These are phyloP conservation scores for Sungouiozyma intestinalis DNA, from an alignment of 805 yeast genomes.

Conservation along the genomic window DNA sequence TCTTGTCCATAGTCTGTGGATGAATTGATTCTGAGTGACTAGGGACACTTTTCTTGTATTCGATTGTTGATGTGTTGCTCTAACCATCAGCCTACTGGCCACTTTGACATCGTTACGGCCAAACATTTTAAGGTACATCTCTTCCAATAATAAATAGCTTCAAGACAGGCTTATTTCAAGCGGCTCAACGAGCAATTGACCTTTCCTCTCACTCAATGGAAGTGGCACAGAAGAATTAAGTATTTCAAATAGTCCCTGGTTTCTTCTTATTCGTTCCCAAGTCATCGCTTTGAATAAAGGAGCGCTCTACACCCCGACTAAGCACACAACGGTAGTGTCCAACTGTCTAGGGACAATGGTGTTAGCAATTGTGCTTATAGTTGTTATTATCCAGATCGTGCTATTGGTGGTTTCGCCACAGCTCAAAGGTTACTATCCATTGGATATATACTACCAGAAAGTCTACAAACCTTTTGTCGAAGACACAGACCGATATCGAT, in stretches of 20 bases:
- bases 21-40: neutral
- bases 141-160: no score
- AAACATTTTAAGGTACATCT: no score
- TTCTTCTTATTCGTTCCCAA: neutral
- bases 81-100: no score
- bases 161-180: no score
- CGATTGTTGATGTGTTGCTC: neutral
- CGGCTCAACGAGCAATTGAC: no score
- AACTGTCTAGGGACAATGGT: no score
- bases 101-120: no score
- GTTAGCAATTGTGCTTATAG: neutral
- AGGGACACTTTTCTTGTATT: neutral
- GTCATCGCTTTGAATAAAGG: neutral
- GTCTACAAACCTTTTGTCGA: conserved; percentile 19
- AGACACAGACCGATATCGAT: conserved; percentile 14
- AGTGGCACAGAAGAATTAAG: neutral
- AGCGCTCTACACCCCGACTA: no score
- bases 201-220: no score
- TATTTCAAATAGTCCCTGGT: no score
- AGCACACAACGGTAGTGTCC: no score
- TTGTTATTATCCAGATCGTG: conserved; percentile 7
- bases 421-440: conserved; percentile 11
- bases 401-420: conserved; percentile 22
- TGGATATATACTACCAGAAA: conserved; percentile 17
- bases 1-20: neutral